Percentiles rank a stretch among this genome's conserved stretches.
Conservation (phyloP, 306 rosid genomes). For the Hippophae tibetana region DNA sequence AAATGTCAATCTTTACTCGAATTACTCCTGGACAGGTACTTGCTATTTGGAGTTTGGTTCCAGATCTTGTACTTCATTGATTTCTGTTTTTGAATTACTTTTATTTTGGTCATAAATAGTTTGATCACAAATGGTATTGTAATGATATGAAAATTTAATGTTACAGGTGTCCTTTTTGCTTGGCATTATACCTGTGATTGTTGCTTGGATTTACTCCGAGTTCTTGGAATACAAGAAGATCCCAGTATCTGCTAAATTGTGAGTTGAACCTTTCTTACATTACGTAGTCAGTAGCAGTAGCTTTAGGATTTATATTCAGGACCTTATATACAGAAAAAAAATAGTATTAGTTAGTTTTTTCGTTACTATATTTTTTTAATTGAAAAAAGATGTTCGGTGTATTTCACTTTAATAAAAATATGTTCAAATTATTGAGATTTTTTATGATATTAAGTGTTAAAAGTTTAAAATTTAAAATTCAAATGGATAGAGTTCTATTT, state of each 20-base stretch:
- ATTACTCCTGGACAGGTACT: conserved; percentile 83
- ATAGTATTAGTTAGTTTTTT: no score
- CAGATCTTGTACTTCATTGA: conserved; percentile 23
- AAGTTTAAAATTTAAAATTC: no score
- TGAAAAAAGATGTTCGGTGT: no score
- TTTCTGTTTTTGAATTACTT: neutral
- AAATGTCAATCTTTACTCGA: conserved; percentile 52
- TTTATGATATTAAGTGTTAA: no score
- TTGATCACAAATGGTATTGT: neutral
- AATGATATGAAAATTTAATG: neutral
- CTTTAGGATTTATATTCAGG: no score
- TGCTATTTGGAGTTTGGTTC: neutral
- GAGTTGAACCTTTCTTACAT: conserved; percentile 21
- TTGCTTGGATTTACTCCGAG: conserved; percentile 80
- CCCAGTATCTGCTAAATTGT: conserved; percentile 54
- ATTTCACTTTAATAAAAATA: no score
- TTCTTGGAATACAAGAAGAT: conserved; percentile 55
- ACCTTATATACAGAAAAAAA: no score
- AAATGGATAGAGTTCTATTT: no score
- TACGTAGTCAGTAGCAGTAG: no score
- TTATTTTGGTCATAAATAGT: neutral
- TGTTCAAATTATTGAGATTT: no score
- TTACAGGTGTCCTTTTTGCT: conserved; percentile 63
- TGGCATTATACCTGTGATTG: conserved; percentile 47
- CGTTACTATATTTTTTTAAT: no score